Evolutionary conservation across 2,329 filamentous ascomycete genomes (phyloP), one percentile per base, ranked within the genome.

Genomic region (Penicillium sp.): DNA sequence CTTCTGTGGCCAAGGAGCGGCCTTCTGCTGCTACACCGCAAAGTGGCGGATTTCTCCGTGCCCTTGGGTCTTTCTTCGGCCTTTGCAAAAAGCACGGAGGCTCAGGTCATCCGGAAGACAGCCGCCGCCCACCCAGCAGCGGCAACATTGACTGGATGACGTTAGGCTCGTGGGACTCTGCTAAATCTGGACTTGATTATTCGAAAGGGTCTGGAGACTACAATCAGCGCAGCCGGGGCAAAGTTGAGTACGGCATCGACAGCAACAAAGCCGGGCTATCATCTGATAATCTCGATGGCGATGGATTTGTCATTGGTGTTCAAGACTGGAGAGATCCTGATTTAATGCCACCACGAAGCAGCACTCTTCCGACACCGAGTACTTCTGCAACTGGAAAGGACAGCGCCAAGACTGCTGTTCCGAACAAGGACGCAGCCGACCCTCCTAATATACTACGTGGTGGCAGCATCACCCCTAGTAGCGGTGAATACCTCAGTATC

Each of bases 301-400:
- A 90, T 67, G 82, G 80, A 50, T 92, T 92, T 66, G 80, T 88
- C 40, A 92, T 92, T 62, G 89, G 89, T n/a, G 84, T 91, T 11
- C 88, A 94, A 59, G 89, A 94, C 66, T 92, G 89, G 89, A 82
- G 89, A 59, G 89, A 94, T 67, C 87, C 88, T 5, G 88, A 90
- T 66, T 74, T 90, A 16, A 76, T 90, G 20, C 78, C 78, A 2
- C 67, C 73, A 35, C 70, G 71, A 44, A 65, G 58, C 51, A 68
- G 58, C 31, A 50, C 55, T 25, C 52, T 57, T 20, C 52, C 55
- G 16, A 57, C 54, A n/a, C 59, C 61, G 36, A 72, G 55, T 53
- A 59, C 54, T 22, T 48, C 56, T 27, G 45, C 46, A n/a, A 54
- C 61, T 28, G 61, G 57, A 20, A 62, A 67, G 35, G 60, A 64